phyloP scores from a whole-genome alignment of 192 early-diverging fungal genomes.

The Coemansia asiatica region DNA sequence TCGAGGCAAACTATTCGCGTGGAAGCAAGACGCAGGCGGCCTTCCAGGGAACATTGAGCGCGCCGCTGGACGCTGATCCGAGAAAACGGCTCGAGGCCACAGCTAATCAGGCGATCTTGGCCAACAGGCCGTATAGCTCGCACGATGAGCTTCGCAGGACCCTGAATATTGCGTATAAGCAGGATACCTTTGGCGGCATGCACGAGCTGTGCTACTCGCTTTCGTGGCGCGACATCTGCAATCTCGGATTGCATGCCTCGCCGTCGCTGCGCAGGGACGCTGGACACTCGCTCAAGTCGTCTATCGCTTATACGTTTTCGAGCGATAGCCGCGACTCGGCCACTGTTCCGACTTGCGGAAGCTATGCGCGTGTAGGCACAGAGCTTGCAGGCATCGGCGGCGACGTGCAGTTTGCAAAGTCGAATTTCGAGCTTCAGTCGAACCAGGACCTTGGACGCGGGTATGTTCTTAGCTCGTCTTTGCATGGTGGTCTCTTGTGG shows the following conservation, averaged over 20 bases:
- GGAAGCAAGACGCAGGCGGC: constrained; percentile 71
- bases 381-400: constrained; percentile 86
- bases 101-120: constrained; percentile 65
- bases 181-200: not conserved
- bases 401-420: constrained; percentile 73
- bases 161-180: constrained; percentile 46
- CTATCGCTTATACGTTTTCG: constrained; percentile 64
- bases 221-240: constrained; percentile 77
- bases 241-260: constrained; percentile 46
- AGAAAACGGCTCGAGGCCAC: constrained; percentile 64
- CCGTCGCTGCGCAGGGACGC: constrained; percentile 71
- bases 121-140: constrained; percentile 64
- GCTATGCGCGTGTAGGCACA: constrained; percentile 37
- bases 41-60: constrained; percentile 61
- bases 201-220: constrained; percentile 72
- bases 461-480: constrained; percentile 53
- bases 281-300: constrained; percentile 83
- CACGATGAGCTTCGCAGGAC: constrained; percentile 75
- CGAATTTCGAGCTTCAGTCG: constrained; percentile 68
- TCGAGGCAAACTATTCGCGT: constrained; percentile 72
- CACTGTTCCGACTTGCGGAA: constrained; percentile 74
- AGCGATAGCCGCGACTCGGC: constrained; percentile 77
- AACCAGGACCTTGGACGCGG: constrained; percentile 57
- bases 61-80: constrained; percentile 74
- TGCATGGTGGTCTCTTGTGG: constrained; percentile 69